A percentile compares a stretch with the other conserved stretches of the same genome.
These are phyloP conservation scores for Penicillium sp. DNA, from an alignment of 2,329 filamentous ascomycete species.

Conservation along the genomic window DNA sequence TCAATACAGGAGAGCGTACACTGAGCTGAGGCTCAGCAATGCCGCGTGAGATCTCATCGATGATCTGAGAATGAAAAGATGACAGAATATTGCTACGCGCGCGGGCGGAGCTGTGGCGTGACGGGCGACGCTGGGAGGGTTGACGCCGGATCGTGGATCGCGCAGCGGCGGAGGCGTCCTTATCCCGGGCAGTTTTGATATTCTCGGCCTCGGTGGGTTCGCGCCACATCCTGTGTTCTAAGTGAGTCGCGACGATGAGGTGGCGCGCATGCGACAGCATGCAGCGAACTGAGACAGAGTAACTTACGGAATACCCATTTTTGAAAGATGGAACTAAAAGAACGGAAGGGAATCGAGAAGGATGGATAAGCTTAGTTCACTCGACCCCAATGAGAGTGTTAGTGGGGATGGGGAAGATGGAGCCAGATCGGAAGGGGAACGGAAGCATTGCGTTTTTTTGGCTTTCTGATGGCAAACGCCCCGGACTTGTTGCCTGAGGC, in stretches of 20 bases:
- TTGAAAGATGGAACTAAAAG: slow-evolving; percentile 5
- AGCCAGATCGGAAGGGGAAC: slow-evolving; percentile 19
- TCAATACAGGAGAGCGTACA: slow-evolving; percentile 28
- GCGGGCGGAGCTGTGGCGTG: slow-evolving; percentile 26
- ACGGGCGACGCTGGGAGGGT: slow-evolving; percentile 35
- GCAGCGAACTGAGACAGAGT: slow-evolving; percentile 8
- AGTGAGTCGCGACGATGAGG: slow-evolving; percentile 21
- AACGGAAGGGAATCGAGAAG: background rate
- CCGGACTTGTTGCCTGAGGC: slow-evolving; percentile 23
- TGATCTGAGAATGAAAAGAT: slow-evolving; percentile 28
- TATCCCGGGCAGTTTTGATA: slow-evolving; percentile 43
- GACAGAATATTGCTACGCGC: slow-evolving; percentile 30
- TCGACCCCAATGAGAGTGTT: slow-evolving; percentile 9
- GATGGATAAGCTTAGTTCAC: slow-evolving; percentile 2
- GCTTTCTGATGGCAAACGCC: slow-evolving; percentile 16
- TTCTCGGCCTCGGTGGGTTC: slow-evolving; percentile 50
- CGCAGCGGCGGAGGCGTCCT: slow-evolving; percentile 53
- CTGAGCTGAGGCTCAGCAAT: slow-evolving; percentile 20
- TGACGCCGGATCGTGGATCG: slow-evolving; percentile 60
- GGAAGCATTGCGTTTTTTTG: slow-evolving; percentile 23
- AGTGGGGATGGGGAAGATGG: slow-evolving; percentile 19
- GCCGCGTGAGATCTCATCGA: slow-evolving; percentile 35
- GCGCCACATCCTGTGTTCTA: slow-evolving; percentile 51
- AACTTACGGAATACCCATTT: slow-evolving; percentile 46
- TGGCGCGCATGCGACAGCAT: slow-evolving; percentile 16